Evolutionary conservation across 345 rosid genomes (phyloP).

Genomic region (Laguncularia racemosa): DNA sequence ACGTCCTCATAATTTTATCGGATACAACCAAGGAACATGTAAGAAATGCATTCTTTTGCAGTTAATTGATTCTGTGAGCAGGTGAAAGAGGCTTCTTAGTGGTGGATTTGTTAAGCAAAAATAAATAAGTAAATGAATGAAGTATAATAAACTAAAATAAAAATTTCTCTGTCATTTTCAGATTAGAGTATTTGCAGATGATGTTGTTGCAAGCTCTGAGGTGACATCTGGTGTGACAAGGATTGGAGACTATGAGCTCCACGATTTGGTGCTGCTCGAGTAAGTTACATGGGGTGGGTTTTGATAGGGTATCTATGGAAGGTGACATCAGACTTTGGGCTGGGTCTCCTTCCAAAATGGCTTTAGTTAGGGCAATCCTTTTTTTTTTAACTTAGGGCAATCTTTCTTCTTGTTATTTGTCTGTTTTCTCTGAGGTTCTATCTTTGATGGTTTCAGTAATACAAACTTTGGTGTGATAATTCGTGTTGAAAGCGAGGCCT

Average conservation of each 20-base stretch:
- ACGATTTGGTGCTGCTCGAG: constrained; percentile 91
- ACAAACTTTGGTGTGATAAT: constrained; percentile 86
- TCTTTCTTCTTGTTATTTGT: neutral
- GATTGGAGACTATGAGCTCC: constrained; percentile 91
- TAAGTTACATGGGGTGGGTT: constrained; percentile 24
- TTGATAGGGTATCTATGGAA: no score
- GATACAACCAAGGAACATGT: constrained; percentile 96
- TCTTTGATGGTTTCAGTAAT: constrained; percentile 45
- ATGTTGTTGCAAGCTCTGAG: constrained; percentile 95
- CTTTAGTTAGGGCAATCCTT: neutral
- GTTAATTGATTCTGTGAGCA: no score
- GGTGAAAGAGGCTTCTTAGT: no score
- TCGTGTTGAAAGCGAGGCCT: constrained; percentile 94
- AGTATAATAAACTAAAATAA: no score
- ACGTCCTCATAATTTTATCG: constrained; percentile 76
- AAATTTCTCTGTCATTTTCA: constrained; percentile 22
- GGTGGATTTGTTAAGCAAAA: no score
- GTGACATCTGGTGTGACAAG: constrained; percentile 85
- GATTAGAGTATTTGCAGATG: constrained; percentile 91
- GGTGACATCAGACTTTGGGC: no score
- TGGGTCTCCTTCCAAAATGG: constrained; percentile 1
- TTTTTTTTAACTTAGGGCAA: no score
- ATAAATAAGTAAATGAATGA: no score
- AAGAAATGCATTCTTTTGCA: constrained; percentile 13
- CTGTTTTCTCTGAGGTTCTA: constrained; percentile 11